Evolutionary conservation across 2,329 filamentous ascomycete species (phyloP).

Genomic region (Talaromyces sp.): DNA sequence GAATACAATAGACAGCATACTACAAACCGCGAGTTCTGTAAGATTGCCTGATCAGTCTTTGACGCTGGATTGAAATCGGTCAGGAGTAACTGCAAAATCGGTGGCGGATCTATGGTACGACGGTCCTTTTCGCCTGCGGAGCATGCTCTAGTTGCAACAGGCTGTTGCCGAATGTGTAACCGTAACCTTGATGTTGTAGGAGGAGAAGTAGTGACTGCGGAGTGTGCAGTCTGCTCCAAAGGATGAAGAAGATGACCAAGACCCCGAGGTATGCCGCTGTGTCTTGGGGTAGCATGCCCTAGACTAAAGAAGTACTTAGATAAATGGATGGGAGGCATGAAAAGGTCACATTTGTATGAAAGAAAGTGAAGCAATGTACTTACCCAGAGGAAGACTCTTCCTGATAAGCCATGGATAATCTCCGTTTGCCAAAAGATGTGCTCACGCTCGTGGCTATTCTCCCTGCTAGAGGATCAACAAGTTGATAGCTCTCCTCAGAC

Average conservation of each 20-base stretch:
- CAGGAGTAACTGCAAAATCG: conserved; percentile 44
- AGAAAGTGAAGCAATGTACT: not conserved
- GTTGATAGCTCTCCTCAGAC: not conserved
- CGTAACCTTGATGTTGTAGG: conserved; percentile 27
- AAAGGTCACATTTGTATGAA: not conserved
- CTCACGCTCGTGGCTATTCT: not conserved
- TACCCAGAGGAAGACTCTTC: not conserved
- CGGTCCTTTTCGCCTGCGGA: conserved; percentile 45
- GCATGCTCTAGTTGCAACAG: conserved; percentile 42
- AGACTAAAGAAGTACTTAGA: not conserved
- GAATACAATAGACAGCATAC: conserved; percentile 43
- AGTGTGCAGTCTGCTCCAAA: conserved; percentile 15
- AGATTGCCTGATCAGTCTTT: conserved; percentile 32
- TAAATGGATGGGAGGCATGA: not conserved
- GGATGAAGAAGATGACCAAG: conserved; percentile 37
- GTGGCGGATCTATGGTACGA: conserved; percentile 44
- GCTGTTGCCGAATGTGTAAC: conserved; percentile 44
- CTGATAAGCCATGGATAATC: not conserved
- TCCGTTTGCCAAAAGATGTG: not conserved
- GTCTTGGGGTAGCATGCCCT: conserved; percentile 6
- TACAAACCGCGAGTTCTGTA: conserved; percentile 38
- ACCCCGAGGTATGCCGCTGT: conserved; percentile 30
- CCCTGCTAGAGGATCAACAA: not conserved
- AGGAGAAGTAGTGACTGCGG: conserved; percentile 20
- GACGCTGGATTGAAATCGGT: conserved; percentile 39